Evolutionary conservation across 2,329 filamentous ascomycete genomes (phyloP), one percentile per base, ranked within the genome.

Genomic region (Aspergillus tubingensis): DNA sequence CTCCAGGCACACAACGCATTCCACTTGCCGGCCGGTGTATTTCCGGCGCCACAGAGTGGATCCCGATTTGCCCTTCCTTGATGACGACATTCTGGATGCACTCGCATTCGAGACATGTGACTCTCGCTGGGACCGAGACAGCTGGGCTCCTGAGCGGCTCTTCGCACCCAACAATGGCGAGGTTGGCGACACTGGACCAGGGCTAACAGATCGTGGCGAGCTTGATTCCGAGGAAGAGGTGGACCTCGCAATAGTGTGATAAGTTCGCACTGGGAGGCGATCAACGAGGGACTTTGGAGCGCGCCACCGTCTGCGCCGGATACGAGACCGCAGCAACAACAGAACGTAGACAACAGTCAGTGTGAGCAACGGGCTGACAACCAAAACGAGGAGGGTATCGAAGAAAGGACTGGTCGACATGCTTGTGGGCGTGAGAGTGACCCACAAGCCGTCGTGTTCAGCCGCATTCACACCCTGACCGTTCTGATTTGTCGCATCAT

Each of bases 231-330:
- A 86, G 3, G 87, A 86, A 1, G 86, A 84, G 10, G 83, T 81
- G 1, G 32, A 36, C 10, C 32, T 36, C 2, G 85, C 80, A 38
- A 96, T 91, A 0, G 93, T 96, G 70, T 96, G 93, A 72, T 97
- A 99, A 0, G 93, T 98, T 61, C 94, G 88, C 13, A 99, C 92
- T 2, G 95, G 95, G n/a, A 99, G 84, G 60, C 91, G 88, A 68
- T 97, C 93, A 17, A 99, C 93, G 0, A 99, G 88, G 0, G 92
- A 96, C 77, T 99, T 99, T 5, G 95, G 95, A n/a, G 95, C 95
- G 69, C 95, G 87, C 94, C 95, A 99, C 68, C 94, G 86, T 64
- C 94, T 86, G 61, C 94, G 86, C 54, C 94, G 88, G 67, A 97
- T 96, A 61, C 93, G 89, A 50, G 93, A 93, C 57, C 95, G 89